Conservation (phyloP, 176 grass and related monocot species). For the Triticum aestivum region DNA sequence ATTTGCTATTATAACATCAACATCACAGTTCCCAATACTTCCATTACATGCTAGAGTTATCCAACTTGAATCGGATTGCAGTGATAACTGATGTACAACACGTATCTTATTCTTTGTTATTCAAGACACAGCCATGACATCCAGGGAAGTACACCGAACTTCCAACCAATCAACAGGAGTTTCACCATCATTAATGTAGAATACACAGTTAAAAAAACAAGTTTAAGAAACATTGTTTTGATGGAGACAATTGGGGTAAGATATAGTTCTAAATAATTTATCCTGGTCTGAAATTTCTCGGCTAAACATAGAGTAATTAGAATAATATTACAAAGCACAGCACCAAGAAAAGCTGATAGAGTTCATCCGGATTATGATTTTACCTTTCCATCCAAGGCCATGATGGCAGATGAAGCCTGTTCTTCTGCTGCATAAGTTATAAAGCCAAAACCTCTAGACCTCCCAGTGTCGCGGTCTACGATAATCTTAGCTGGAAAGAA, state of each 20-base stretch:
- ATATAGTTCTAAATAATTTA: background rate
- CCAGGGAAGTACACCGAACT: background rate
- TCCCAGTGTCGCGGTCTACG: constrained; percentile 69
- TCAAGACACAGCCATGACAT: background rate
- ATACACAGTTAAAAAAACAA: background rate
- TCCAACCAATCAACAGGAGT: background rate
- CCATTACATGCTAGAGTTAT: background rate
- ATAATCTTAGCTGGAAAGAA: constrained; percentile 76
- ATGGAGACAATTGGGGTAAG: background rate
- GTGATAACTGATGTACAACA: background rate
- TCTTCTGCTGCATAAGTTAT: constrained; percentile 73
- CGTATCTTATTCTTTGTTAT: background rate
- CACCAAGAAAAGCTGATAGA: background rate
- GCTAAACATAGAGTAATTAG: background rate
- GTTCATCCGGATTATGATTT: background rate
- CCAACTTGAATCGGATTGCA: background rate
- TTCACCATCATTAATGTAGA: background rate
- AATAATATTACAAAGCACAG: background rate
- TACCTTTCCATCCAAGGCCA: constrained; percentile 82
- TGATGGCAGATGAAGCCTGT: constrained; percentile 81
- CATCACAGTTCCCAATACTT: background rate
- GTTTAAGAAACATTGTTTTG: background rate
- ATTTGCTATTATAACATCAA: background rate
- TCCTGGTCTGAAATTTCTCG: background rate
- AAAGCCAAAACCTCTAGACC: constrained; percentile 98